phyloP scores from a whole-genome alignment of 257 asterid genomes.

The Leonotis leonurus region DNA sequence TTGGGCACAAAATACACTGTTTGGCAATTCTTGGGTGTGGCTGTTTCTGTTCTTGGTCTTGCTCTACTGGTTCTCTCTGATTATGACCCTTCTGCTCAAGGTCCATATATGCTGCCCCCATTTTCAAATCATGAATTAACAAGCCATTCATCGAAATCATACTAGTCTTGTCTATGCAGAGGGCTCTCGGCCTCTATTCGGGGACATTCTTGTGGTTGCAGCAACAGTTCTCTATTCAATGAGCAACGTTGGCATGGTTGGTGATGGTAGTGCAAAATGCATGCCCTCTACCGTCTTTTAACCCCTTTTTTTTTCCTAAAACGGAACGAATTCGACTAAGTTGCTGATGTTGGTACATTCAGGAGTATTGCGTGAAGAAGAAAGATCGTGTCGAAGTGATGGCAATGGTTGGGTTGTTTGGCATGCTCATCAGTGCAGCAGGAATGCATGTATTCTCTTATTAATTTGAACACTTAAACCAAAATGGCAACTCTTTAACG shows the following conservation, averaged over 20 bases:
- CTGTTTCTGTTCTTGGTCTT: constrained; percentile 44
- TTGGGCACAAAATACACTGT: constrained; percentile 43
- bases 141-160: too few relatives aligned
- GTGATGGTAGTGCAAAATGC: not conserved
- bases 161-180: too few relatives aligned
- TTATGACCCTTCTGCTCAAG: constrained; percentile 40
- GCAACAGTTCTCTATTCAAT: constrained; percentile 41
- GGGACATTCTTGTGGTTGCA: constrained; percentile 48
- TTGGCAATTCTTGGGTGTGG: constrained; percentile 50
- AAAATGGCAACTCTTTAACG: too few relatives aligned
- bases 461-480: too few relatives aligned
- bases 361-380: constrained; percentile 63
- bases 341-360: not conserved
- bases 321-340: too few relatives aligned
- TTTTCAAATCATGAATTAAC: too few relatives aligned
- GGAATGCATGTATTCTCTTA: constrained; percentile 67
- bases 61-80: constrained; percentile 50
- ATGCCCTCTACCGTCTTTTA: not conserved
- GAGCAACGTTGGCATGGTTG: constrained; percentile 63
- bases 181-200: constrained; percentile 55
- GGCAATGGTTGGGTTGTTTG: constrained; percentile 55
- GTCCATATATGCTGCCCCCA: constrained; percentile 8
- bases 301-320: not conserved
- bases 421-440: constrained; percentile 42
- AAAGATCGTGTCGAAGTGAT: constrained; percentile 54